Evolutionary conservation across 2,329 filamentous ascomycete genomes (phyloP).

Genomic region (Clathrospora elynae): DNA sequence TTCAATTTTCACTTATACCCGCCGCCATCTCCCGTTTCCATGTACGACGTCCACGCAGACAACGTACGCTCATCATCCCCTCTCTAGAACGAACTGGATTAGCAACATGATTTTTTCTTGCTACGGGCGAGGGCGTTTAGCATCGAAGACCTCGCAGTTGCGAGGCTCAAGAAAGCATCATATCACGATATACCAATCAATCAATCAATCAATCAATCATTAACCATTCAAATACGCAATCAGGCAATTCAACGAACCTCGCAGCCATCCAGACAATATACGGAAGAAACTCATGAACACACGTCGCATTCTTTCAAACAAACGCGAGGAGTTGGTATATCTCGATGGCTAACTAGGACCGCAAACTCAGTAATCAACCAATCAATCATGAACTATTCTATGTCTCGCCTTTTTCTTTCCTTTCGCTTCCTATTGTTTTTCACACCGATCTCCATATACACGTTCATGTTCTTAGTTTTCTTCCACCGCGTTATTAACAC

Average conservation of each 20-base stretch:
- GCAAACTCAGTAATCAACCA: too few species aligned
- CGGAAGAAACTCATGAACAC: too few species aligned
- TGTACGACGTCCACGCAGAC: conserved; percentile 12
- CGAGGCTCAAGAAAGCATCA: neutral
- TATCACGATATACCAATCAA: neutral
- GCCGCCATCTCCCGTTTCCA: conserved; percentile 4
- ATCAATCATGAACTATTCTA: too few species aligned
- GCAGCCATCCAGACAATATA: too few species aligned
- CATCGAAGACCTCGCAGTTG: too few species aligned
- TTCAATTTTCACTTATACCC: neutral
- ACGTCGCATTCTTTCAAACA: too few species aligned
- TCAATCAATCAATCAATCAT: neutral
- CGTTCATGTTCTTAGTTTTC: too few species aligned
- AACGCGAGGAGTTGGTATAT: too few species aligned
- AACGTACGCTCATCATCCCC: neutral
- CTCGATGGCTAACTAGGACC: too few species aligned
- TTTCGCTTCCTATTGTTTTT: neutral
- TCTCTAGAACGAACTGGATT: conserved; percentile 12
- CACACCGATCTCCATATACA: neutral
- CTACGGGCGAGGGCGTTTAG: neutral
- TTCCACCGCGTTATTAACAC: neutral
- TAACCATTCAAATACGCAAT: neutral
- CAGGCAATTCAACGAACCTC: too few species aligned
- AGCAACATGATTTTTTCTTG: too few species aligned
- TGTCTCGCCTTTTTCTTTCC: neutral